Evolutionary conservation across 2,329 filamentous ascomycete species (phyloP).

Genomic region (Daldinia eschscholtzii): DNA sequence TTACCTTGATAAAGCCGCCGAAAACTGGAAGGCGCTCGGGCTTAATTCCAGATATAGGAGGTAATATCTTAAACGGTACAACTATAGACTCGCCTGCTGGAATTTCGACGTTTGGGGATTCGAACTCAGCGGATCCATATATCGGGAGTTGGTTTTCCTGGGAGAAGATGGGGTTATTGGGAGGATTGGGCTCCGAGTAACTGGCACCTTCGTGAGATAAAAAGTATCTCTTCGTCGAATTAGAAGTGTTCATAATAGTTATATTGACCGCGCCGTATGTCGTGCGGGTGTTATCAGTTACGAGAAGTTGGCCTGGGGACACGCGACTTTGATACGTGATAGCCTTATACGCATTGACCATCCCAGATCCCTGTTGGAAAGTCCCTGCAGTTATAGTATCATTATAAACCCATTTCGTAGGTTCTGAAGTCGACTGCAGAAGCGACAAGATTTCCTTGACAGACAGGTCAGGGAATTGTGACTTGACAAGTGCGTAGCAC

Average conservation of each 20-base stretch:
- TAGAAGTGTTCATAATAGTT: conserved; percentile 46
- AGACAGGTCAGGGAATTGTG: conserved; percentile 47
- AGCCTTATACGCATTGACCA: conserved; percentile 53
- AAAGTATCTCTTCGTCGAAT: conserved; percentile 41
- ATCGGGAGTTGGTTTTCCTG: conserved; percentile 42
- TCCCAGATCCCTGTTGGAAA: conserved; percentile 54
- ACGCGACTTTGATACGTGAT: conserved; percentile 44
- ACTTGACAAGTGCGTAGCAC: conserved; percentile 54
- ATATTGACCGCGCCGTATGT: conserved; percentile 43
- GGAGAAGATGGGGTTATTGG: conserved; percentile 31
- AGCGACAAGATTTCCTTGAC: conserved; percentile 49
- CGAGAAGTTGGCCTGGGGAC: conserved; percentile 45
- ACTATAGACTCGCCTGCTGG: conserved; percentile 33
- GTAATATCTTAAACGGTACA: conserved; percentile 40
- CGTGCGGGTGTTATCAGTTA: conserved; percentile 35
- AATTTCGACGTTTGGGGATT: conserved; percentile 40
- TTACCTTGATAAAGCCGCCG: conserved; percentile 45
- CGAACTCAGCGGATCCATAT: conserved; percentile 45
- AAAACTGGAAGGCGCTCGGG: conserved; percentile 45
- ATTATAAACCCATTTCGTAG: conserved; percentile 48
- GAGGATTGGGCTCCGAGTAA: conserved; percentile 44
- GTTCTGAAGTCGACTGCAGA: conserved; percentile 51
- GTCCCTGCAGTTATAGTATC: conserved; percentile 48
- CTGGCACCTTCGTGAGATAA: conserved; percentile 45
- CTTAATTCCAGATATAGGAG: conserved; percentile 35